phyloP scores from a whole-genome alignment of 2,329 filamentous ascomycete species.

The Calonectria hongkongensis region DNA sequence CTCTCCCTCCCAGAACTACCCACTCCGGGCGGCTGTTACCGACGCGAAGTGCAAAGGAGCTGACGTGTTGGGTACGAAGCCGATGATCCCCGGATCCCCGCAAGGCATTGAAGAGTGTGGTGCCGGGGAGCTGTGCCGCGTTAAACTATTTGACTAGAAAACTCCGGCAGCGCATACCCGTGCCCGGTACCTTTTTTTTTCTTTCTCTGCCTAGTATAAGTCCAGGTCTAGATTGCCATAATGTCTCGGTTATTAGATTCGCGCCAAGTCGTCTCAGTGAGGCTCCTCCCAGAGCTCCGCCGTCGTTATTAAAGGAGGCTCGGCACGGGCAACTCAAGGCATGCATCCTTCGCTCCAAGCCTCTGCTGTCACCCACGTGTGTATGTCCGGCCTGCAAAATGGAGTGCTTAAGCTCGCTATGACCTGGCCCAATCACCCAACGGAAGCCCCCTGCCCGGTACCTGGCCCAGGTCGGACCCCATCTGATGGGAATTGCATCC shows the following conservation, averaged over 20 bases:
- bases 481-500: constrained; percentile 5
- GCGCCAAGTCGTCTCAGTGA: background rate
- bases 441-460: background rate
- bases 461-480: background rate
- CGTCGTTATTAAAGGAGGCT: constrained; percentile 15
- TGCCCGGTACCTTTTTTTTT: too few relatives aligned
- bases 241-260: too few relatives aligned
- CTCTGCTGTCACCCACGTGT: constrained; percentile 12
- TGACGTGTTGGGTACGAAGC: constrained; percentile 29
- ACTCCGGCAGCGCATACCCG: constrained; percentile 1
- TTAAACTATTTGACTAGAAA: constrained; percentile 6
- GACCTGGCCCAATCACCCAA: constrained; percentile 22
- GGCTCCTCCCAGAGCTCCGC: background rate
- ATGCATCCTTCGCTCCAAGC: background rate
- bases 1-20: background rate
- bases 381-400: constrained; percentile 8
- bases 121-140: constrained; percentile 18
- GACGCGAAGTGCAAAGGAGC: constrained; percentile 12
- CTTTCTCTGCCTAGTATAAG: background rate
- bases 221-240: background rate
- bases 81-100: constrained; percentile 14
- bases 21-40: constrained; percentile 16
- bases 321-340: background rate
- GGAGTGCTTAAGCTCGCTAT: constrained; percentile 9
- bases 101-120: constrained; percentile 25